These are phyloP conservation scores for Meripilus lineatus DNA, from an alignment of 1,284 basidiomycete genomes.

Conservation along the genomic window DNA sequence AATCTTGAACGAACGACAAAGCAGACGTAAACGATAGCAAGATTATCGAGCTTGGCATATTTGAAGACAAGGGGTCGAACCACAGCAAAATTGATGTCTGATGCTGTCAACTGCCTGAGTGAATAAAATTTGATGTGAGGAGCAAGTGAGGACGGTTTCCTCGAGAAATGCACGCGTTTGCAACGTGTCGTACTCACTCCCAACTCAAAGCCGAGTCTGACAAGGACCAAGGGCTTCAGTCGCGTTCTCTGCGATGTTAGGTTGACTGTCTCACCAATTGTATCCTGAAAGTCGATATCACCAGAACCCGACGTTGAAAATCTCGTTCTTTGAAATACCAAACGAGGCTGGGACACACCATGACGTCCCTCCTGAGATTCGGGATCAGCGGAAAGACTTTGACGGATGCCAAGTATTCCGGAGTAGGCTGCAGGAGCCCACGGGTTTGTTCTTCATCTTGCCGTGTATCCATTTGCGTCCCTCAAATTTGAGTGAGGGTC, in stretches of 20 bases:
- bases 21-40: conserved; percentile 70
- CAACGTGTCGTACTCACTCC: conserved; percentile 55
- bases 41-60: conserved; percentile 71
- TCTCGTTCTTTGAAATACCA: too few species aligned
- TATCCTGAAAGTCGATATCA: too few species aligned
- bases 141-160: background rate
- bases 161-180: background rate
- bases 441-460: conserved; percentile 27
- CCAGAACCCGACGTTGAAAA: too few species aligned
- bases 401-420: conserved; percentile 52
- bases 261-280: conserved; percentile 32
- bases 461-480: background rate
- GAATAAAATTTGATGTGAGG: background rate
- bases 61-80: conserved; percentile 77
- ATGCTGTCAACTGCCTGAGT: conserved; percentile 67
- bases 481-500: too few species aligned
- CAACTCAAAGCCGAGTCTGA: conserved; percentile 75
- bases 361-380: conserved; percentile 62
- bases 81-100: conserved; percentile 81
- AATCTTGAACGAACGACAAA: conserved; percentile 64
- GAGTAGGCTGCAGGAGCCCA: conserved; percentile 45
- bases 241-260: too few species aligned
- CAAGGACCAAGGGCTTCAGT: conserved; percentile 15
- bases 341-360: conserved; percentile 55
- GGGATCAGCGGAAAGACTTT: conserved; percentile 76